Evolutionary conservation across 2,329 filamentous ascomycete genomes (phyloP).

Genomic region (Claviceps cyperi): DNA sequence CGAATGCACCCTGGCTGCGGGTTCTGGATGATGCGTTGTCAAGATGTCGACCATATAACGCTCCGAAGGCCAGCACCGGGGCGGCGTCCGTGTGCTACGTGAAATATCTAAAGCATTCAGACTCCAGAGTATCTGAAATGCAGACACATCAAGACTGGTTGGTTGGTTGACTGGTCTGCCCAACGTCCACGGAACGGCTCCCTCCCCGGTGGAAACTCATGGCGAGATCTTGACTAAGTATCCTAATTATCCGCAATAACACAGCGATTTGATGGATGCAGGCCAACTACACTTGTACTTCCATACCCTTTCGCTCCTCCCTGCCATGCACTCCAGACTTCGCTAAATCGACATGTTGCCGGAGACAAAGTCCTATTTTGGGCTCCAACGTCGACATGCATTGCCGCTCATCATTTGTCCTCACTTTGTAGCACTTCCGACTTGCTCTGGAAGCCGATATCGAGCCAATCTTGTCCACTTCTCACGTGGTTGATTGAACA

Average conservation of each 20-base stretch:
- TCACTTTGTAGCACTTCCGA: not conserved
- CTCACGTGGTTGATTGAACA: not conserved
- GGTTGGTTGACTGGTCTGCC: not conserved
- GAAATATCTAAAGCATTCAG: not conserved
- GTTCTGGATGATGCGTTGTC: conserved; percentile 34
- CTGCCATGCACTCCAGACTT: not conserved
- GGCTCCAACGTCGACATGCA: not conserved
- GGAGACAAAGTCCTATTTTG: not conserved
- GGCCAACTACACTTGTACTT: not conserved
- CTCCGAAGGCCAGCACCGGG: conserved; percentile 9
- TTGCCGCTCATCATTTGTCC: not conserved
- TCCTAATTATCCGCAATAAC: no score
- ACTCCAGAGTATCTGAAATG: no score
- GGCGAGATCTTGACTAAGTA: not conserved
- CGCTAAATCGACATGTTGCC: not conserved
- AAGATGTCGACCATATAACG: conserved; percentile 23
- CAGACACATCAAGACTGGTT: no score
- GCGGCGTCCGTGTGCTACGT: not conserved
- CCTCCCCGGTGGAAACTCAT: not conserved
- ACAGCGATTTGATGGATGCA: no score
- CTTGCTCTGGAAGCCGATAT: not conserved
- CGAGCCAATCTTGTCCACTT: not conserved
- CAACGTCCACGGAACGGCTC: not conserved
- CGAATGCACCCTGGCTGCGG: not conserved
- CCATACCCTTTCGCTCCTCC: not conserved